Base-by-base conservation (phyloP, 768 basidiomycete species). In the Mycena maculata region DNA sequence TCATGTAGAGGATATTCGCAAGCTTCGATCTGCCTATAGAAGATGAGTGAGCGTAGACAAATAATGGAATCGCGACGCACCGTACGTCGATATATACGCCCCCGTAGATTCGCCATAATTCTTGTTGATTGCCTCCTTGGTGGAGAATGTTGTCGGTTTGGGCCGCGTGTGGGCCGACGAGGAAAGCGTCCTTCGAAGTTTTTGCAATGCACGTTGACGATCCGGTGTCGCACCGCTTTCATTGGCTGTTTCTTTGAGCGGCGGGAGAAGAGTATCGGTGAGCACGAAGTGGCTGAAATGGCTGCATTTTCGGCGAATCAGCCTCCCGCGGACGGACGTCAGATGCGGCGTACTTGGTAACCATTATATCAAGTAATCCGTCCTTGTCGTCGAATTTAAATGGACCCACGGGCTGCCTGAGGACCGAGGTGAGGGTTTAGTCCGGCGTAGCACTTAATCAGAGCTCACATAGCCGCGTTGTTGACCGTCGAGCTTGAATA, bases 141-240 rank as follows among this genome's bases (percentile, higher is more conserved):
- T 61, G 15, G 61, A 47, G 61, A 74, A 71, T 22, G 63, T n/a
- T n/a, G n/a, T 20, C 7, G 66, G 47, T 16, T 60, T 60, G 25
- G 65, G 60, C 15, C 30, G 23, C 10, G 12, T 25, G 33, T 74
- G 73, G 2, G 53, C 54, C 39, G 42, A 54, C 13, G 73, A 74
- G 11, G 61, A 20, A 31, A 74, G 42, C 73, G 72, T 39, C 1
- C 1, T 7, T 9, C 15, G 23, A 15, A 27, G 20, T 42, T 18
- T 62, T 12, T 23, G 12, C 6, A 23, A 71, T 82, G 45, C 48
- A 88, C 87, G 39, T 82, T 80, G 33, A 41, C 53, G 7, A 55
- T 38, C 3, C 53, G 53, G 22, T 39, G 36, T 36, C 20, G 53
- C 10, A 5, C 36, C 36, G 15, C 5, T 25, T 27, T 55, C 36